Conservation (phyloP, 768 basidiomycete genomes). For the Kwoniella pini region DNA sequence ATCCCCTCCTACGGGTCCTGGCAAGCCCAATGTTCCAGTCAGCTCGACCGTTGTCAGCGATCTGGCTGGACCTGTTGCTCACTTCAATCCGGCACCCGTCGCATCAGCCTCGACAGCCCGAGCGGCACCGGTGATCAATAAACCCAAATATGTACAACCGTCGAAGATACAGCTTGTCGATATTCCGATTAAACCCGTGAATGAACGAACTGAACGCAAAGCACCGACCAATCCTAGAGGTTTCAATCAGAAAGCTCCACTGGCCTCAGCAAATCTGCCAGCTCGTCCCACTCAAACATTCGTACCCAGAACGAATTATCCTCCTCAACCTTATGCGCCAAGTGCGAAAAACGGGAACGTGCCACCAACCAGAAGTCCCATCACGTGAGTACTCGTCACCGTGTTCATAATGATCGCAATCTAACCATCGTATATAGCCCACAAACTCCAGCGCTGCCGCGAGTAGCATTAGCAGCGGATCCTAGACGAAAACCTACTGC, state of each 20-base stretch:
- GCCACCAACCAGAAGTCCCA: no score
- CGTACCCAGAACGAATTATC: conserved; percentile 5
- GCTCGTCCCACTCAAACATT: conserved; percentile 1
- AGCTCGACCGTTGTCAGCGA: not conserved
- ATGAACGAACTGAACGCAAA: not conserved
- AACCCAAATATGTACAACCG: conserved; percentile 26
- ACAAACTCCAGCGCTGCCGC: not conserved
- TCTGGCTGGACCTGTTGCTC: conserved; percentile 3
- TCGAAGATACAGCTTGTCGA: conserved; percentile 15
- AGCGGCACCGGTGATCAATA: not conserved
- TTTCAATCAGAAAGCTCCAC: no score
- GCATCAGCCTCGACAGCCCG: not conserved
- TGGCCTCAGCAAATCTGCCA: conserved; percentile 1
- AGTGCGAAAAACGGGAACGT: not conserved
- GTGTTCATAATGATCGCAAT: no score
- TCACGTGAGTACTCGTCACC: no score
- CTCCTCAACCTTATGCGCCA: not conserved
- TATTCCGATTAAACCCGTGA: not conserved
- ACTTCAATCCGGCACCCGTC: conserved; percentile 15
- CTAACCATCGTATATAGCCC: not conserved
- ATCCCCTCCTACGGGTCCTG: not conserved
- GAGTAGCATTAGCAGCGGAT: not conserved
- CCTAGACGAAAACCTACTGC: not conserved
- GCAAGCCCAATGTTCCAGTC: not conserved
- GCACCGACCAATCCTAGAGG: not conserved